Base-by-base conservation (phyloP, 495 filamentous ascomycete species). In the Penicillium samsonianum region DNA sequence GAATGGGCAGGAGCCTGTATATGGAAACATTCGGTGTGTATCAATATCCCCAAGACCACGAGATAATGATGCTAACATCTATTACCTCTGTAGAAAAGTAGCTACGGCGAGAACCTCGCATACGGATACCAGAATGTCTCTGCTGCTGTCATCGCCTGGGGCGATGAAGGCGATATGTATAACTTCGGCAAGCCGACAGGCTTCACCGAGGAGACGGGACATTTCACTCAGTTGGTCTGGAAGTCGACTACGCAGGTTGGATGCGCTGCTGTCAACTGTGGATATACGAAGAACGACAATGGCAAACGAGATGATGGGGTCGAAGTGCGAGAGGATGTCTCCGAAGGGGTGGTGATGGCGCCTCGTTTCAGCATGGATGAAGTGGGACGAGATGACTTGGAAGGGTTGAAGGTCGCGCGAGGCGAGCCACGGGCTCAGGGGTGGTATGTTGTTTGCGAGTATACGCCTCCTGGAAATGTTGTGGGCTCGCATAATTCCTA, bases 211-310 rank as follows among this genome's bases (percentile, higher is more conserved):
- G 62, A 71, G 17, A 91, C 90, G n/a, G 90, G 90, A 0, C 90
- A 95, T 72, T 95, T 91, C 69, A 91, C 90, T 25, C 90, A 92
- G 76, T 67, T 95, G 42, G 89, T 93, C 2, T 95, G 90, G 90
- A 84, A 81, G 68, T 73, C 76, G 33, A 91, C 88, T 10, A 86
- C 71, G 19, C 70, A 78, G 43, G 82, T 92, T 0, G 90, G 90
- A 8, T 95, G 90, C 68, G 88, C 80, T 35, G 71, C 80, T 42
- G 70, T 76, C 53, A 68, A 84, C 55, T 93, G 90, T 55, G 79
- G 75, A 20, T 73, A 73, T 38, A 56, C 54, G 8, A 19, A 63
- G 14, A 31, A 63, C 4, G 26, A 41, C 14, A 54, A 58, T 9
- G 5, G 4, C 0, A 37, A 52, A 41, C 19, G 59, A 49, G 62